phyloP scores from a whole-genome alignment of 2,329 filamentous ascomycete species.

The Rutstroemia sp. region DNA sequence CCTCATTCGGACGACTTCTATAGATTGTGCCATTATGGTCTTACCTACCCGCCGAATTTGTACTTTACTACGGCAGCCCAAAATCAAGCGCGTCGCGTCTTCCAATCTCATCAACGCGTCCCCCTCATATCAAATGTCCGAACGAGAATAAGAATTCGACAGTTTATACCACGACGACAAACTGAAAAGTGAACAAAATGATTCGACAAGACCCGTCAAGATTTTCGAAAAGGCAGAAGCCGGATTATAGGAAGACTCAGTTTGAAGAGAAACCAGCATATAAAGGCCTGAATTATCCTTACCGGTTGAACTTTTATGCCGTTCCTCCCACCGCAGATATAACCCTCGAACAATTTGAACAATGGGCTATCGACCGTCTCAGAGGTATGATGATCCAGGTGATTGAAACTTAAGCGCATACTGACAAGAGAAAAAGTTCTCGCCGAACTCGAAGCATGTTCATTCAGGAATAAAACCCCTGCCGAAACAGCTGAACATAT shows the following conservation, averaged over 20 bases:
- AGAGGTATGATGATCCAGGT: slow-evolving; percentile 48
- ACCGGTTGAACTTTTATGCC: slow-evolving; percentile 88
- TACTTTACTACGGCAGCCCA: neutral
- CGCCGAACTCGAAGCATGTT: slow-evolving; percentile 86
- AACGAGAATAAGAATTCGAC: neutral
- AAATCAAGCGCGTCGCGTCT: slow-evolving; percentile 9
- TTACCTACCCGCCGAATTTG: neutral
- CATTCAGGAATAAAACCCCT: slow-evolving; percentile 83
- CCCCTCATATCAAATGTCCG: neutral
- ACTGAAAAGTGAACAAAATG: slow-evolving; percentile 18
- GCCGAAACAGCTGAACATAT: slow-evolving; percentile 79
- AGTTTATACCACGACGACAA: neutral
- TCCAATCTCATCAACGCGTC: slow-evolving; percentile 6
- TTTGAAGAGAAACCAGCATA: slow-evolving; percentile 56
- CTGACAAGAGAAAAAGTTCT: slow-evolving; percentile 49
- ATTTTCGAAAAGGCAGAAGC: slow-evolving; percentile 63
- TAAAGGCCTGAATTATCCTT: slow-evolving; percentile 70
- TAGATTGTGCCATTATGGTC: neutral
- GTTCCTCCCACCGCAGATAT: slow-evolving; percentile 88
- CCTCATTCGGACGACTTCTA: too few relatives aligned
- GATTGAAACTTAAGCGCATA: slow-evolving; percentile 30
- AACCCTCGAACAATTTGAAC: slow-evolving; percentile 93
- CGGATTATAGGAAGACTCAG: slow-evolving; percentile 77
- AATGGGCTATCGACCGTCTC: slow-evolving; percentile 93
- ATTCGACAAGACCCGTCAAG: slow-evolving; percentile 28